Base-by-base conservation (phyloP, 352 stramenopile genomes). In the Globisporangium heterothallicum region DNA sequence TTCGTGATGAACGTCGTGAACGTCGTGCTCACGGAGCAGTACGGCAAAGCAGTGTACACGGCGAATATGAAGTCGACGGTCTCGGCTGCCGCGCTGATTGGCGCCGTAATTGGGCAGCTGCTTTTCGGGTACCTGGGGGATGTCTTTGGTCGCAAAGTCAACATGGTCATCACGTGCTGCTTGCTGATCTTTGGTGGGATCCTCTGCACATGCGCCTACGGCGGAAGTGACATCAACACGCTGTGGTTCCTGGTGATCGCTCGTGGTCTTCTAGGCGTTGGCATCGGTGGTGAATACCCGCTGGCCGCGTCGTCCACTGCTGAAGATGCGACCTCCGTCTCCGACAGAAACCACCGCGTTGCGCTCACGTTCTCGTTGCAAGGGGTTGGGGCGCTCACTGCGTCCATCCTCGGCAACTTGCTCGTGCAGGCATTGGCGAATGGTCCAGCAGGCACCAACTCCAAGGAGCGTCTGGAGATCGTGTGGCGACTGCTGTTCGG, bases 1-100 rank as follows among this genome's bases (percentile, higher is more conserved):
- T 87, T 89, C 53, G 74, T 87, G 47, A 86, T 89, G 75, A 89
- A 89, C 56, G 64, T 90, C 10, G 63, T 88, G 61, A 90, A 90
- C 66, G 64, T 90, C 53, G 74, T 90, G 54, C 76, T 90, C 48
- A 78, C 72, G n/a, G 74, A 90, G 58, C 70, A 86, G 52, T 88
- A 83, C 54, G 68, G 63, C 50, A 70, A 74, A 35, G 34, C 79
- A 40, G 70, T 78, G 7, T 87, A 88, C 59, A 81, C 77, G 43
- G 65, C 77, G 12, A 59, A 46, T 29, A 63, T 85, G 50, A 88
- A 88, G 61, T 84, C 74, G 6, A 64, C 63, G 48, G 72, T 88
- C 0, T 88, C 77, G 5, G 74, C 77, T 0, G 70, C 64, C 0
- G 75, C 75, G 1, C 50, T 86, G n/a, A 68, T 86, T 22, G 75